Percentiles rank a stretch among this genome's conserved stretches.
These are phyloP conservation scores for Sphaerostilbella broomeana DNA, from an alignment of 2,329 filamentous ascomycete genomes.

Conservation along the genomic window DNA sequence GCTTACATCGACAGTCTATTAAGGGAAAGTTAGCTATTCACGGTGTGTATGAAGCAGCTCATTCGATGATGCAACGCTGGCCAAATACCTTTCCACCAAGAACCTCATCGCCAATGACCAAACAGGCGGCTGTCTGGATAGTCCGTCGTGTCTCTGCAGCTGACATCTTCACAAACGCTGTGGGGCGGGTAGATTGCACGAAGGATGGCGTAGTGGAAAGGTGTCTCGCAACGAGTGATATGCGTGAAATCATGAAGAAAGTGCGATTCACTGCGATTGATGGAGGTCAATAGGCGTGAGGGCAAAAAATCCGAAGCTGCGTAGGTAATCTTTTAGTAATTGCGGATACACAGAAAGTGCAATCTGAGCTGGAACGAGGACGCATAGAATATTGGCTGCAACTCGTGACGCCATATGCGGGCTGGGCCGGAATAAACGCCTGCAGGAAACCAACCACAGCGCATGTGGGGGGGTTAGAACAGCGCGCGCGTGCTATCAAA, in stretches of 20 bases:
- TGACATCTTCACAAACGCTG: constrained; percentile 34
- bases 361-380: too few species aligned
- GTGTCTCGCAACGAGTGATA: constrained; percentile 68
- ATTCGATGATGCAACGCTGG: neutral
- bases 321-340: too few species aligned
- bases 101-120: constrained; percentile 97
- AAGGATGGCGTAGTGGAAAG: constrained; percentile 34
- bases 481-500: too few species aligned
- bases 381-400: neutral
- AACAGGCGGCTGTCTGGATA: constrained; percentile 83
- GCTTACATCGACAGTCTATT: constrained; percentile 31
- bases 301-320: too few species aligned
- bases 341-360: too few species aligned
- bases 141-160: constrained; percentile 45
- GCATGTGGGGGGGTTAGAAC: constrained; percentile 6
- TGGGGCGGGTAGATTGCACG: constrained; percentile 27
- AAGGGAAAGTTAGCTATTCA: constrained; percentile 13
- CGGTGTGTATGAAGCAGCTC: neutral
- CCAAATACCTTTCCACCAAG: constrained; percentile 79
- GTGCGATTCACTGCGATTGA: too few species aligned
- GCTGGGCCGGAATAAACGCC: constrained; percentile 5
- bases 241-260: constrained; percentile 62
- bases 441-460: too few species aligned
- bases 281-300: too few species aligned
- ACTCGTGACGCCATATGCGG: constrained; percentile 13